Conservation (phyloP, 192 early-diverging fungal species). For the Globomyces pollinis-pini region DNA sequence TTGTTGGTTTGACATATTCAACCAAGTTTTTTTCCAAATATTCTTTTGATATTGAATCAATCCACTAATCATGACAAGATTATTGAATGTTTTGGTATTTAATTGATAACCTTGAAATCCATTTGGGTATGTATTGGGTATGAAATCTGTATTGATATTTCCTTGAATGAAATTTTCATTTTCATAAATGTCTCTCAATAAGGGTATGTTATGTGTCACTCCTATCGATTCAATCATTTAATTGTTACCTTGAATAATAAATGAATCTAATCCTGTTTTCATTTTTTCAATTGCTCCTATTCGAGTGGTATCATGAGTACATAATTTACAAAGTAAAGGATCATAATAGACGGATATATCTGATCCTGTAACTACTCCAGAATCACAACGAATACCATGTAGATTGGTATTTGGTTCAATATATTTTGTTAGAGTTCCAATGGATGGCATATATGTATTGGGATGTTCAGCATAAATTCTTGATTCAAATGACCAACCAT, state of each 20-base stretch:
- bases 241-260: conserved; percentile 72
- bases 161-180: conserved; percentile 66
- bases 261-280: conserved; percentile 77
- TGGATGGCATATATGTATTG: conserved; percentile 85
- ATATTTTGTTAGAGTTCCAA: conserved; percentile 79
- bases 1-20: too few relatives aligned
- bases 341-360: conserved; percentile 96
- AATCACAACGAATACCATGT: conserved; percentile 74
- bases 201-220: conserved; percentile 91
- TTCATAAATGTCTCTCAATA: conserved; percentile 77
- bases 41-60: neutral
- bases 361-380: conserved; percentile 83
- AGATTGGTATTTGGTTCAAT: conserved; percentile 61
- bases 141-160: conserved; percentile 57
- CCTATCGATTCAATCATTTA: conserved; percentile 12
- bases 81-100: conserved; percentile 30
- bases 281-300: conserved; percentile 69
- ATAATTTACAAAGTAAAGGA: conserved; percentile 91
- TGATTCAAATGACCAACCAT: conserved; percentile 92
- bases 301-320: conserved; percentile 71
- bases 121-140: conserved; percentile 48
- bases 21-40: neutral
- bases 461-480: conserved; percentile 96
- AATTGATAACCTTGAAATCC: conserved; percentile 77
- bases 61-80: conserved; percentile 34